Evolutionary conservation across 139 green algal species (phyloP).

Genomic region (Micractinium sp.): DNA sequence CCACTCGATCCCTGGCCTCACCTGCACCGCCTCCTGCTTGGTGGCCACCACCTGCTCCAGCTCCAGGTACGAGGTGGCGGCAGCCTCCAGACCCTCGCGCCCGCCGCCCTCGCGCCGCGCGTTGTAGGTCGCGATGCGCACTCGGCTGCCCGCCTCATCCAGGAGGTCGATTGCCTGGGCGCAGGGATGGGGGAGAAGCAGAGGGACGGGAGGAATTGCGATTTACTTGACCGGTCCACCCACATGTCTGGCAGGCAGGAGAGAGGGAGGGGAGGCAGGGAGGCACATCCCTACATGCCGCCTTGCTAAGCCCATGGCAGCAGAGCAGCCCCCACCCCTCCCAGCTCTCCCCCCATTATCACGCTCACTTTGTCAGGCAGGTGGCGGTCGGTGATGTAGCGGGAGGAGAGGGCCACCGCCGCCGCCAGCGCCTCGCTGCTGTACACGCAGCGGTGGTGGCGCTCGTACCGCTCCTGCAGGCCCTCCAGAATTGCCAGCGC

Average conservation of each 20-base stretch:
- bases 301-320: no score
- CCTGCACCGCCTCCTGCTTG: slow-evolving; percentile 73
- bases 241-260: no score
- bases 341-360: background rate
- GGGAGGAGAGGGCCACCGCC: slow-evolving; percentile 62
- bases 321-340: no score
- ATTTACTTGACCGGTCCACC: no score
- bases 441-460: slow-evolving; percentile 82
- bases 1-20: background rate
- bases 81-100: slow-evolving; percentile 21
- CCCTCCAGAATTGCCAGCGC: slow-evolving; percentile 84
- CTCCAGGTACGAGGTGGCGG: slow-evolving; percentile 38
- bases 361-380: slow-evolving; percentile 89
- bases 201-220: background rate
- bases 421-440: slow-evolving; percentile 59
- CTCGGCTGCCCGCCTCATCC: slow-evolving; percentile 93
- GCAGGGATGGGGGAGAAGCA: background rate
- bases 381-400: slow-evolving; percentile 89
- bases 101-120: slow-evolving; percentile 35
- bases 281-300: no score
- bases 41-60: slow-evolving; percentile 76
- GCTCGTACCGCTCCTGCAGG: slow-evolving; percentile 84
- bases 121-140: slow-evolving; percentile 82
- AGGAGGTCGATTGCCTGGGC: slow-evolving; percentile 94
- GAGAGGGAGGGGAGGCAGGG: no score